Conservation (phyloP, 108 stramenopile species). For the Skeletonema marinoi region DNA sequence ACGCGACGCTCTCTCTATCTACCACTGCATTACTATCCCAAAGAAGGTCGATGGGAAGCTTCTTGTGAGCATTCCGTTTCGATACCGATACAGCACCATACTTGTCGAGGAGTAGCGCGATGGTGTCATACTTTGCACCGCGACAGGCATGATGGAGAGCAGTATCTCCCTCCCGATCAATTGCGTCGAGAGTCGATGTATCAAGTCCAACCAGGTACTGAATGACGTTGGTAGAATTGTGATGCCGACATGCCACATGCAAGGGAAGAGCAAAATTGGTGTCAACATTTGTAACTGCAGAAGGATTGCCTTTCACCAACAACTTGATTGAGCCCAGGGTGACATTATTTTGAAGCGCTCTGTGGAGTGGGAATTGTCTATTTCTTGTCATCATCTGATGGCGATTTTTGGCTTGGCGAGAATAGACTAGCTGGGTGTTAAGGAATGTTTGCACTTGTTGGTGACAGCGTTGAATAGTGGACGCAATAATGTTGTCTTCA, state of each 20-base stretch:
- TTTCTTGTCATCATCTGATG: too few relatives aligned
- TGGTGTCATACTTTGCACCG: not conserved
- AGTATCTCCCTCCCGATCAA: not conserved
- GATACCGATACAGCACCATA: not conserved
- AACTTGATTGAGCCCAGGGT: too few relatives aligned
- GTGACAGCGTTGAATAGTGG: not conserved
- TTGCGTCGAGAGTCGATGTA: not conserved
- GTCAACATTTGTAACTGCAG: too few relatives aligned
- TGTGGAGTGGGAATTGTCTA: too few relatives aligned
- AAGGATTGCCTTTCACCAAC: too few relatives aligned
- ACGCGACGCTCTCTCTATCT: not conserved
- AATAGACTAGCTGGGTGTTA: not conserved
- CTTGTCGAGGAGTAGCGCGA: not conserved
- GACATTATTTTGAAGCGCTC: too few relatives aligned
- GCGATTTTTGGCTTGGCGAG: too few relatives aligned
- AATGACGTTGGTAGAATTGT: not conserved
- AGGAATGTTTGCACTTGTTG: not conserved
- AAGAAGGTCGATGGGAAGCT: conserved; percentile 10
- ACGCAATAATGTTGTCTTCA: not conserved
- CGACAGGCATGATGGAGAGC: conserved; percentile 9
- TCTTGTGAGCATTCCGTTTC: not conserved
- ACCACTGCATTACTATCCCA: not conserved
- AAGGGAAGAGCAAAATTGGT: too few relatives aligned
- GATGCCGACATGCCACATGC: not conserved
- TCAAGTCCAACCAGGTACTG: conserved; percentile 7